phyloP scores from a whole-genome alignment of 2,329 filamentous ascomycete genomes.

The Ambrosiella cleistominuta region DNA sequence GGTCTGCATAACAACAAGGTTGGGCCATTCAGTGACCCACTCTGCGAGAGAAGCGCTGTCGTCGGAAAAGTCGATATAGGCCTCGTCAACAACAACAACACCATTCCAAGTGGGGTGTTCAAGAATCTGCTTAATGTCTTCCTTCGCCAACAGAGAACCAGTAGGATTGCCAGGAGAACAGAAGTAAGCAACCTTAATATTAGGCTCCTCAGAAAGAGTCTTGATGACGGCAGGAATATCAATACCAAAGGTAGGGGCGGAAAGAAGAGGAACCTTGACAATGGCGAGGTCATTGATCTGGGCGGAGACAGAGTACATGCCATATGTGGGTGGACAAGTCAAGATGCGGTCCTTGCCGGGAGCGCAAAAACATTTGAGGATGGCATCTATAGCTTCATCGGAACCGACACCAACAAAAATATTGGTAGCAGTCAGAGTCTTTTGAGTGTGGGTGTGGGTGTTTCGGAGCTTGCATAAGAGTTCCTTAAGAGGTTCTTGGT shows the following conservation, averaged over 20 bases:
- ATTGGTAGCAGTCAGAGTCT: conserved; percentile 58
- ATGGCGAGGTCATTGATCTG: conserved; percentile 83
- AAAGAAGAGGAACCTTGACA: conserved; percentile 67
- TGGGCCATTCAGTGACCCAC: conserved; percentile 84
- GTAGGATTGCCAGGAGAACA: conserved; percentile 95
- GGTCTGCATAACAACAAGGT: conserved; percentile 95
- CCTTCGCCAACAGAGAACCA: conserved; percentile 57
- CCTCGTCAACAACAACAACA: conserved; percentile 82
- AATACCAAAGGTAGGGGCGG: conserved; percentile 54
- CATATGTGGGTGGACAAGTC: conserved; percentile 90
- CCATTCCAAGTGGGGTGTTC: conserved; percentile 90
- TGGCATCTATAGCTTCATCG: conserved; percentile 89
- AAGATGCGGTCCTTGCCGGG: conserved; percentile 80
- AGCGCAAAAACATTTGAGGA: conserved; percentile 82
- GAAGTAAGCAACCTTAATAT: conserved; percentile 78
- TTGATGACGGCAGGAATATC: conserved; percentile 52
- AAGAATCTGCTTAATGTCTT: conserved; percentile 55
- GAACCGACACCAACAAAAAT: conserved; percentile 91
- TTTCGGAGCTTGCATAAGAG: conserved; percentile 76
- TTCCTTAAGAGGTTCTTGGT: conserved; percentile 76
- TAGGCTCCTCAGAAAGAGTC: conserved; percentile 38
- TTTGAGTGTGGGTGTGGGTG: conserved; percentile 60
- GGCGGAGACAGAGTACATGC: conserved; percentile 93
- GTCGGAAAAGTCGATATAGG: conserved; percentile 83
- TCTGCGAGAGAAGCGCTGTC: conserved; percentile 65